phyloP scores from a whole-genome alignment of 306 rosid genomes.

The Astragalus membranaceus region DNA sequence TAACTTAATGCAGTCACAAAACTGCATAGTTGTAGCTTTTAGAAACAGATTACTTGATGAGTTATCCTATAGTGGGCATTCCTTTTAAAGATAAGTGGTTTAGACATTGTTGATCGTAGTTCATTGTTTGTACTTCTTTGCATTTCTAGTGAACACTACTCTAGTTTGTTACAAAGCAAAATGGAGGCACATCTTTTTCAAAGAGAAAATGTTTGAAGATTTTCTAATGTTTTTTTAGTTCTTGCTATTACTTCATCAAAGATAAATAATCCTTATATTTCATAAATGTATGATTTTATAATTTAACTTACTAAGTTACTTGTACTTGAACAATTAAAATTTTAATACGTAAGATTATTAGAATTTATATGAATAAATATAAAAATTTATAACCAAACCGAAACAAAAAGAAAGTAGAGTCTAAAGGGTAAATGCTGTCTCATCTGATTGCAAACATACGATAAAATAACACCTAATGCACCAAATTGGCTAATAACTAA shows the following conservation, averaged over 20 bases:
- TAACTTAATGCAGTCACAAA: conserved; percentile 9
- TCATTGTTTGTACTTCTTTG: neutral
- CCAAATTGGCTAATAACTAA: no score
- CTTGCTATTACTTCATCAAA: no score
- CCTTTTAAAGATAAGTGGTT: neutral
- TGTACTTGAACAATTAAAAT: neutral
- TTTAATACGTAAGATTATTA: neutral
- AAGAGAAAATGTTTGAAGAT: neutral
- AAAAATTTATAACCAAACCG: no score
- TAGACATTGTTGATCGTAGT: neutral
- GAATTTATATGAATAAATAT: neutral
- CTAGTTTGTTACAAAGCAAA: neutral
- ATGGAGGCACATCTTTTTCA: neutral
- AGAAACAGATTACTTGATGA: neutral
- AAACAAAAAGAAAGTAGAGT: neutral
- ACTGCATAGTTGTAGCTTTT: neutral
- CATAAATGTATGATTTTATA: neutral
- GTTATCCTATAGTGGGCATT: neutral
- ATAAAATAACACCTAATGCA: no score
- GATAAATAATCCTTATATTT: no score
- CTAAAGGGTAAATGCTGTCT: neutral
- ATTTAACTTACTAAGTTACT: neutral
- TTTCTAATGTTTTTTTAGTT: no score
- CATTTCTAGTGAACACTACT: neutral
- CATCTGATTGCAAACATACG: neutral